These are phyloP conservation scores for Dictyostelium purpureum DNA, from an alignment of 78 protist species.

Conservation along the genomic window DNA sequence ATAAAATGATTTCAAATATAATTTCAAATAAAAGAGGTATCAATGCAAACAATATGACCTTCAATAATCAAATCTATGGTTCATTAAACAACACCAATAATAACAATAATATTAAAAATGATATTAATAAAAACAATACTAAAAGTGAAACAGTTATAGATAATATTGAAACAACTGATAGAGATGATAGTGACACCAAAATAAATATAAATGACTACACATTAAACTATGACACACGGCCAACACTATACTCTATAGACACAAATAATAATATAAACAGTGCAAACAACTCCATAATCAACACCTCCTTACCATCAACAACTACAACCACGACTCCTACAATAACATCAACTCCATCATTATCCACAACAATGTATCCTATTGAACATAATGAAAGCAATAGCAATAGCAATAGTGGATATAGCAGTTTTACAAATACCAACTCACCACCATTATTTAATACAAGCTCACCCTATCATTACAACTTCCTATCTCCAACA, in stretches of 20 bases:
- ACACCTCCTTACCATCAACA: too few species aligned
- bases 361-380: too few species aligned
- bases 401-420: too few species aligned
- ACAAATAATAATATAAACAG: background rate
- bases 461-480: background rate
- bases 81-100: background rate
- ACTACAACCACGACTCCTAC: too few species aligned
- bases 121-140: background rate
- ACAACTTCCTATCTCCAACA: too few species aligned
- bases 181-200: too few species aligned
- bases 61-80: background rate
- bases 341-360: too few species aligned
- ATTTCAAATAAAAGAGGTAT: conserved; percentile 13
- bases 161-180: background rate
- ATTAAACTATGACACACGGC: too few species aligned
- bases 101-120: background rate
- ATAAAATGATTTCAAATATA: conserved; percentile 62
- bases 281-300: background rate
- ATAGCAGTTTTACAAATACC: too few species aligned
- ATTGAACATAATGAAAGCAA: too few species aligned
- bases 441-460: background rate
- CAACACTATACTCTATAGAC: background rate
- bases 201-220: too few species aligned
- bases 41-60: background rate
- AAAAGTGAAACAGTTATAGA: too few species aligned